A percentile compares a stretch with the other conserved stretches of the same genome.
phyloP scores from a whole-genome alignment of 2,329 filamentous ascomycete genomes.

The Falciphora oryzae region DNA sequence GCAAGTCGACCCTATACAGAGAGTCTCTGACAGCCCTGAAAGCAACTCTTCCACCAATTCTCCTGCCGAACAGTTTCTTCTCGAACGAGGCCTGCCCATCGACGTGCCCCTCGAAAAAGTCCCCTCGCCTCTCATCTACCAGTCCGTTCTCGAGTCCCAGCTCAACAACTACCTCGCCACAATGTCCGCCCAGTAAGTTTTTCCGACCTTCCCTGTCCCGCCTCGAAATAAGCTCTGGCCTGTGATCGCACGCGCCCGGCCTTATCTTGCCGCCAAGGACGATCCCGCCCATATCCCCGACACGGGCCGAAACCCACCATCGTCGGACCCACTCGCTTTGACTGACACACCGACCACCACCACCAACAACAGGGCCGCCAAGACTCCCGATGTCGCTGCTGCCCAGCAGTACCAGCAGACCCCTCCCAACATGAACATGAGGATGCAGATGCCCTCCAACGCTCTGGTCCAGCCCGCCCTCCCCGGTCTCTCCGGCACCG shows the following conservation, averaged over 20 bases:
- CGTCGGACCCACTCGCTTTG: background rate
- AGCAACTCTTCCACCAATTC: constrained; percentile 3
- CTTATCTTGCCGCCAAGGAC: background rate
- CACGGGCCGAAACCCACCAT: background rate
- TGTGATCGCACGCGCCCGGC: no score
- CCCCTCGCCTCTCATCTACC: constrained; percentile 5
- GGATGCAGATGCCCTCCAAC: constrained; percentile 9
- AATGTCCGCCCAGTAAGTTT: constrained; percentile 8
- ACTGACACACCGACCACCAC: background rate
- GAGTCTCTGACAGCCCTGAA: background rate
- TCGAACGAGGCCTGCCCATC: constrained; percentile 9
- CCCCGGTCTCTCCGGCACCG: constrained; percentile 31
- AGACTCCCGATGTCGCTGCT: constrained; percentile 7
- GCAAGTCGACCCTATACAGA: background rate
- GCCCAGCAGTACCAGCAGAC: constrained; percentile 9
- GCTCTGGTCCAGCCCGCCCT: constrained; percentile 19
- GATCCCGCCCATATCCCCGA: background rate
- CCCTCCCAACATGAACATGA: constrained; percentile 6
- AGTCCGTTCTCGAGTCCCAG: constrained; percentile 4
- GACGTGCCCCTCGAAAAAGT: constrained; percentile 4
- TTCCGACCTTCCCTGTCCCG: background rate
- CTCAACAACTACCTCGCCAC: constrained; percentile 9
- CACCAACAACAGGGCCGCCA: constrained; percentile 1
- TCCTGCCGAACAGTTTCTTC: constrained; percentile 10
- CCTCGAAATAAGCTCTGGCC: no score